These are phyloP conservation scores for Penicillium alfredii DNA, from an alignment of 495 filamentous ascomycete species.

Conservation along the genomic window DNA sequence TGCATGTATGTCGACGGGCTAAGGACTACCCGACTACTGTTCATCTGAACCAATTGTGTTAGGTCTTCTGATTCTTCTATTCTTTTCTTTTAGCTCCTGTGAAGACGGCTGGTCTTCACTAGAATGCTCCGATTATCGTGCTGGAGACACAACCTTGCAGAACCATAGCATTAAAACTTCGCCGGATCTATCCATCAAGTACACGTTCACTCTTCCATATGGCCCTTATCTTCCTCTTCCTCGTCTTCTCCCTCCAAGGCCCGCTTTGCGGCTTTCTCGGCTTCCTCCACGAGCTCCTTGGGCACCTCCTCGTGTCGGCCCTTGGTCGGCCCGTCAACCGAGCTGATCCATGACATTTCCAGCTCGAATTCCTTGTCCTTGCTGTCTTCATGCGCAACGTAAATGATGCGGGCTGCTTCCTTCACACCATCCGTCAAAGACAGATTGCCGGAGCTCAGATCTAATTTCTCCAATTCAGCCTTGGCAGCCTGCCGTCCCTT, in stretches of 20 bases:
- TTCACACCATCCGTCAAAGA: conserved; percentile 83
- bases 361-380: conserved; percentile 98
- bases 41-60: no score
- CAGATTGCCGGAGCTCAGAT: conserved; percentile 70
- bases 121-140: no score
- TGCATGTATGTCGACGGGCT: no score
- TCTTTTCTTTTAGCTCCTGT: no score
- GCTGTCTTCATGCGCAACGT: conserved; percentile 93
- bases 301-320: conserved; percentile 89
- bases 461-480: conserved; percentile 94
- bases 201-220: conserved; percentile 63
- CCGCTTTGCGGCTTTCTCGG: conserved; percentile 75
- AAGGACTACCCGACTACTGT: no score
- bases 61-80: no score
- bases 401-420: conserved; percentile 94
- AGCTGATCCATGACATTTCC: conserved; percentile 97
- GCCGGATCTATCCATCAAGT: conserved; percentile 16
- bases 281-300: conserved; percentile 80
- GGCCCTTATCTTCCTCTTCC: conserved; percentile 58
- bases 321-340: conserved; percentile 74
- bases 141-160: conserved; percentile 2
- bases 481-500: conserved; percentile 95
- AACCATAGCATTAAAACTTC: conserved; percentile 17
- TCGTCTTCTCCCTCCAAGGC: conserved; percentile 66
- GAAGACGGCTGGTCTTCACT: no score